Base-by-base conservation (phyloP, 768 basidiomycete species). In the Xerocomellus chrysenteron region DNA sequence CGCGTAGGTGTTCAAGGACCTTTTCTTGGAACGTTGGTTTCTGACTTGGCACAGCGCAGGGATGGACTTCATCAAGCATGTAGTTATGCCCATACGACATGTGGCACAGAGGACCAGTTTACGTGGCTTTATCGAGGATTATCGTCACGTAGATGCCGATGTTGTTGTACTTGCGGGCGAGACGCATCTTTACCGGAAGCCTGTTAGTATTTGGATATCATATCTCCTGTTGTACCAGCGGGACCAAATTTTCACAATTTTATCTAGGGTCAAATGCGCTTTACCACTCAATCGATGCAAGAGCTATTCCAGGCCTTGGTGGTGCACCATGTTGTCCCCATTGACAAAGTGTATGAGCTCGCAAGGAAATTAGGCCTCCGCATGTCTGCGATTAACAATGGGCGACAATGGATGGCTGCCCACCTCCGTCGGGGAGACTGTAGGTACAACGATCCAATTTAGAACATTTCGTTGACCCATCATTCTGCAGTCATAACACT, bases 391-490 rank as follows among this genome's bases (percentile, higher is more conserved):
- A 56, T 62, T 24, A 69, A 69, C 37, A 48, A 52, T 3, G 71
- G 68, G 12, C 63, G 71, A 13, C 64, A 66, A 36, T 76, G 75
- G 75, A 66, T 76, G 69, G 73, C 72, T 17, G 59, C 73, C 6
- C 75, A 76, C 47, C 64, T 76, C 57, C 75, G 74, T 28, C 71
- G 75, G 41, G 75, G 75, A 33, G 75, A 76, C 51, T 76, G 73
- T 75, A 54, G 46, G 72, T 60, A 7, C 47, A 42, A 32, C 5
- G 8, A 10, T 19, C n/a, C 13, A 6, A 26, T 16, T 24, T 10
- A 13, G 6, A 19, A 8, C 17, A 5, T 37, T 24, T 36, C 9
- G 7, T 46, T 65, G 21, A 47, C 32, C 9, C 2, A 14, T 43
- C 30, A 8, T 50, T 50, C 58, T 56, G 58, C 43, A 64, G 70